Percentiles rank a stretch among this genome's conserved stretches.
These are phyloP conservation scores for Hyphodiscus sp. DNA, from an alignment of 2,329 filamentous ascomycete species.

Conservation along the genomic window DNA sequence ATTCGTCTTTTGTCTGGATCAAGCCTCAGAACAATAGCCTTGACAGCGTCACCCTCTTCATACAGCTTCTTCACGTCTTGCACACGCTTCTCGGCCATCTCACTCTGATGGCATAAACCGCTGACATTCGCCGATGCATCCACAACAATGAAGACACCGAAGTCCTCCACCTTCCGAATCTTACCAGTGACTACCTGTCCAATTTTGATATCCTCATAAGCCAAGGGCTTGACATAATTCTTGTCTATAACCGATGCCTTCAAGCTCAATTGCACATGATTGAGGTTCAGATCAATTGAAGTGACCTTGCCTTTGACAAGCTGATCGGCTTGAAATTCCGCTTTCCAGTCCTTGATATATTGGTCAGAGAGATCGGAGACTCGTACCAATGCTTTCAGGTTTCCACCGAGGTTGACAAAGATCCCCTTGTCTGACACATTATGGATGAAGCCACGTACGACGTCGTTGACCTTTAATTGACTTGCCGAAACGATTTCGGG, in stretches of 20 bases:
- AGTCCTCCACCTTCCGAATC: conserved; percentile 89
- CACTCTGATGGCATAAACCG: conserved; percentile 83
- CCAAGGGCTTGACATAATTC: conserved; percentile 67
- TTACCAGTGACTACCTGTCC: conserved; percentile 85
- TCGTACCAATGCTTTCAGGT: conserved; percentile 75
- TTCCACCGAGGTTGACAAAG: conserved; percentile 76
- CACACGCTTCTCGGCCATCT: conserved; percentile 81
- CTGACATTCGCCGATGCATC: conserved; percentile 85
- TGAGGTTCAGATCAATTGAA: conserved; percentile 58
- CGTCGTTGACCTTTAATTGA: conserved; percentile 69
- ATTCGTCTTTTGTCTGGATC: conserved; percentile 70
- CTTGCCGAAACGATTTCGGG: conserved; percentile 64
- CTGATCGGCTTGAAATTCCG: conserved; percentile 79
- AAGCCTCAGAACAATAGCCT: conserved; percentile 79
- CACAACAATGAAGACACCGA: conserved; percentile 87
- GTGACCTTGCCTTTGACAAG: conserved; percentile 83
- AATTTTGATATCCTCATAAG: conserved; percentile 67
- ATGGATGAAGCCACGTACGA: conserved; percentile 88
- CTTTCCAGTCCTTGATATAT: conserved; percentile 94
- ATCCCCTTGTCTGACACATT: conserved; percentile 84
- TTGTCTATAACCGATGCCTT: conserved; percentile 80
- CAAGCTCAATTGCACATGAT: conserved; percentile 77
- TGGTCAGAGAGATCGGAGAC: conserved; percentile 85
- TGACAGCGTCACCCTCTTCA: conserved; percentile 84
- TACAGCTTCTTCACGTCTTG: conserved; percentile 86